Percentiles rank a stretch among this genome's conserved stretches.
These are phyloP conservation scores for Sclerotinia nivalis DNA, from an alignment of 2,329 filamentous ascomycete species.

Conservation along the genomic window DNA sequence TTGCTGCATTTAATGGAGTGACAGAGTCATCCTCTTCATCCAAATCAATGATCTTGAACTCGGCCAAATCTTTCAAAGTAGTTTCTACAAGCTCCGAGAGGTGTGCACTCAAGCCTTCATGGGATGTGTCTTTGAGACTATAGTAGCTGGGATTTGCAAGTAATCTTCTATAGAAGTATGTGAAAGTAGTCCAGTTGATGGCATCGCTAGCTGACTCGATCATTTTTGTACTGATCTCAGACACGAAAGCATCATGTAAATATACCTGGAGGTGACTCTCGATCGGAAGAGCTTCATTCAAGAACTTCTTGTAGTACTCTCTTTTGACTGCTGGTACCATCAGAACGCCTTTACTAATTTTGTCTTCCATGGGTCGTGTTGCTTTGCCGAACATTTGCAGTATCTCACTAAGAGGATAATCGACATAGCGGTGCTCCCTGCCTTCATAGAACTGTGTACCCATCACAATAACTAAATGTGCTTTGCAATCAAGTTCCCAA, in stretches of 20 bases:
- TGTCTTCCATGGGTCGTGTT: constrained; percentile 74
- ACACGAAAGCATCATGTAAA: constrained; percentile 93
- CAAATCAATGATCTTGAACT: constrained; percentile 93
- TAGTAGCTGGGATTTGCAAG: constrained; percentile 97
- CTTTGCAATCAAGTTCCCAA: constrained; percentile 88
- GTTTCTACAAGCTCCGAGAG: constrained; percentile 93
- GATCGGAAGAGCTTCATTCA: constrained; percentile 92
- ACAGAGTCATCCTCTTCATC: constrained; percentile 93
- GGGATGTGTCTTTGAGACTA: constrained; percentile 80
- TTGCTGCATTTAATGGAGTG: constrained; percentile 87
- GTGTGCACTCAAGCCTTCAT: constrained; percentile 91
- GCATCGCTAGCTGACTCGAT: constrained; percentile 95
- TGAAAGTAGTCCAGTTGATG: constrained; percentile 98
- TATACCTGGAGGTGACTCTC: constrained; percentile 92
- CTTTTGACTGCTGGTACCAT: constrained; percentile 95
- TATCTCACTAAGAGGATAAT: constrained; percentile 91
- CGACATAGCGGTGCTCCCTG: constrained; percentile 92
- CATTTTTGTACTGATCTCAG: constrained; percentile 94
- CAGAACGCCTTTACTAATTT: constrained; percentile 83
- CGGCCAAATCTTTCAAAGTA: constrained; percentile 84
- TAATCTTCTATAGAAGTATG: constrained; percentile 94
- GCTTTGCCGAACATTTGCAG: constrained; percentile 98
- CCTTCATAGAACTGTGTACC: constrained; percentile 97
- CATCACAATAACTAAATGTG: constrained; percentile 94
- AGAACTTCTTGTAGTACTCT: constrained; percentile 98